Evolutionary conservation across 345 rosid genomes (phyloP), one percentile per base, ranked within the genome.

Genomic region (Eucalyptus curtisii): DNA sequence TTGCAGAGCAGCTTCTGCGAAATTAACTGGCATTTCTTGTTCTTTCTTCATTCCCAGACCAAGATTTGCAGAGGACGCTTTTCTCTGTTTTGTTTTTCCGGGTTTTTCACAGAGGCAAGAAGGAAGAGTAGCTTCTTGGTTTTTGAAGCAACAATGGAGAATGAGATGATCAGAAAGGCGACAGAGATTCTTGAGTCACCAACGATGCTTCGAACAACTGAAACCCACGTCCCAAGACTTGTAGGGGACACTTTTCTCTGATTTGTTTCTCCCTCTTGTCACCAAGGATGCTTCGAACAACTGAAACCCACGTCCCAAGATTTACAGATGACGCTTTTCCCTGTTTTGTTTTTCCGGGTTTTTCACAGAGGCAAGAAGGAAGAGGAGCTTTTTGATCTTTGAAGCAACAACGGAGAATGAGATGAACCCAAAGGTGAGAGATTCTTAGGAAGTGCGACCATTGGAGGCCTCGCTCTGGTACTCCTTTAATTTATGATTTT

Each of bases 331-430:
- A 61, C 68, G 16, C 68, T 30, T 27, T 61, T 61, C 68, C 30
- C 30, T 55, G 13, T 61, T 61, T 61, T 61, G 33, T 30, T 61
- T 61, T 30, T 61, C 16, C 17, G 68, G 68, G 16, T 55, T 55
- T 55, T 24, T 55, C 27, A 55, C 13, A 2, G 61, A 10, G 30
- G 61, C 61, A 55, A 55, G 13, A 24, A 55, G 61, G 30, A 55
- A 55, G 61, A 24, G 61, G 30, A 55, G 61, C 13, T 55, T 55
- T 24, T 22, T 55, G 27, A 55, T 61, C 17, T 61, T 3, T 61
- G 68, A 61, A 30, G 4, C 16, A 12, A 2, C 31, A 27, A 27
- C 0, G 0, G 8, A 59, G 8, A 13, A 61, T 27, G 16, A 59
- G 31, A 61, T 61, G 17, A 61, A 12, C 17, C 2, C 15, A 61